phyloP scores from a whole-genome alignment of 2,329 filamentous ascomycete genomes.

The Periconia sp. region DNA sequence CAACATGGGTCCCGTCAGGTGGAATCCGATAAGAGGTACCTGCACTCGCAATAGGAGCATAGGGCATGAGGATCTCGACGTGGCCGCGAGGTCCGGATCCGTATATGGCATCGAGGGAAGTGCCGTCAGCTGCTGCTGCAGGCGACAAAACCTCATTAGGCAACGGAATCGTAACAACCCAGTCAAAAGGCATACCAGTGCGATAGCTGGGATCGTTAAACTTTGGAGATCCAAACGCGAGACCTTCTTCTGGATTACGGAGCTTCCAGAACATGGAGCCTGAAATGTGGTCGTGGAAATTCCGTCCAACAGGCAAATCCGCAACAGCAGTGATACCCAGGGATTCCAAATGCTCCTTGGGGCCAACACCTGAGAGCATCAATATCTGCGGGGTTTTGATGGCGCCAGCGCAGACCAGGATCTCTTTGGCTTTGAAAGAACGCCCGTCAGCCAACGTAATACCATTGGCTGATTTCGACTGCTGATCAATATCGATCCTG shows the following conservation, averaged over 20 bases:
- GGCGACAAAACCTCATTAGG: neutral
- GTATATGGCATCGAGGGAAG: neutral
- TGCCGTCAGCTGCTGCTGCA: neutral
- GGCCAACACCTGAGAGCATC: constrained; percentile 44
- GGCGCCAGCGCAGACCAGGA: constrained; percentile 44
- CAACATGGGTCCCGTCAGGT: constrained; percentile 4
- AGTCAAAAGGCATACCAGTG: neutral
- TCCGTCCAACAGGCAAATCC: constrained; percentile 27
- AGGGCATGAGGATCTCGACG: constrained; percentile 15
- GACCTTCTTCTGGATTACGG: constrained; percentile 19
- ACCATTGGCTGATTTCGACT: constrained; percentile 24
- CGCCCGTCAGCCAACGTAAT: neutral
- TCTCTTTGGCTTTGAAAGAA: constrained; percentile 36
- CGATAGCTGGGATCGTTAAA: constrained; percentile 12
- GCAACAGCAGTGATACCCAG: constrained; percentile 16
- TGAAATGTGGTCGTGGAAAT: constrained; percentile 22
- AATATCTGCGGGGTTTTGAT: constrained; percentile 44
- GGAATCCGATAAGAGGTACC: neutral
- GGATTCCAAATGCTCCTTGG: constrained; percentile 10
- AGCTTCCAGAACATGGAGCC: constrained; percentile 17
- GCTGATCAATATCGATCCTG: constrained; percentile 23
- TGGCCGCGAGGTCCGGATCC: neutral
- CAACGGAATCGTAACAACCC: neutral
- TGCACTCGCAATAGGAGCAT: constrained; percentile 11
- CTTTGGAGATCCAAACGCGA: constrained; percentile 10